Evolutionary conservation across 495 filamentous ascomycete genomes (phyloP).

Genomic region (Trypethelium eluteriae): DNA sequence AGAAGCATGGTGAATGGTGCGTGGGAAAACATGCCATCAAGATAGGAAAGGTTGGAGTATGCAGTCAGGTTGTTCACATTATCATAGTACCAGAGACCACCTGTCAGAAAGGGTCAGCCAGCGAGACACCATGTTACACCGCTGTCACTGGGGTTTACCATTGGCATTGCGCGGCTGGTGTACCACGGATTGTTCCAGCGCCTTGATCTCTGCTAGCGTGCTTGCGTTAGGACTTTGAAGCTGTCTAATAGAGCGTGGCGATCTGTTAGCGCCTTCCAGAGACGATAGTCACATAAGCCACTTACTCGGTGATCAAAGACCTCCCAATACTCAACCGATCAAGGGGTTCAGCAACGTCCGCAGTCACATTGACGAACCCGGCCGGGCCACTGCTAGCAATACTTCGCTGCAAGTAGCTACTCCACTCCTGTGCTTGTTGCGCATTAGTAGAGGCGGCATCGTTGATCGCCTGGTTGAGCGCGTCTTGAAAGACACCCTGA

Average conservation of each 20-base stretch:
- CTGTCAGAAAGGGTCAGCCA: slow-evolving; percentile 2
- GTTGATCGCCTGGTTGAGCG: slow-evolving; percentile 1
- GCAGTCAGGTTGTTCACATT: slow-evolving; percentile 4
- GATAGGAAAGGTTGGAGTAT: slow-evolving; percentile 1
- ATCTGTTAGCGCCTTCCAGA: neutral
- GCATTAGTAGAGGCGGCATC: neutral
- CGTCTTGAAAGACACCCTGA: slow-evolving; percentile 2
- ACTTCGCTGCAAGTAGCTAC: neutral
- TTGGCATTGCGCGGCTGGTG: slow-evolving; percentile 5
- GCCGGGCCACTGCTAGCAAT: neutral
- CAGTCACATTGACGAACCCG: neutral
- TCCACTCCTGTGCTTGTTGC: neutral
- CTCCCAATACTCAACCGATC: slow-evolving; percentile 4
- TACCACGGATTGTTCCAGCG: slow-evolving; percentile 2
- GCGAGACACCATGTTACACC: neutral
- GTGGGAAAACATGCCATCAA: slow-evolving; percentile 3
- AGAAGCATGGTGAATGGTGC: slow-evolving; percentile 6
- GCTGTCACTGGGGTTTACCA: slow-evolving; percentile 1
- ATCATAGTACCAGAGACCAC: slow-evolving; percentile 1
- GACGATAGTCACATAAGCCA: neutral
- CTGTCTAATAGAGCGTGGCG: neutral
- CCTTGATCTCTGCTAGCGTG: slow-evolving; percentile 2
- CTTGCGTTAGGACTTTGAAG: neutral
- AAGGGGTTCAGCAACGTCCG: neutral
- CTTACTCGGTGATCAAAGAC: neutral